Base-by-base conservation (phyloP, 208 protist genomes). In the Crithidia bombi region DNA sequence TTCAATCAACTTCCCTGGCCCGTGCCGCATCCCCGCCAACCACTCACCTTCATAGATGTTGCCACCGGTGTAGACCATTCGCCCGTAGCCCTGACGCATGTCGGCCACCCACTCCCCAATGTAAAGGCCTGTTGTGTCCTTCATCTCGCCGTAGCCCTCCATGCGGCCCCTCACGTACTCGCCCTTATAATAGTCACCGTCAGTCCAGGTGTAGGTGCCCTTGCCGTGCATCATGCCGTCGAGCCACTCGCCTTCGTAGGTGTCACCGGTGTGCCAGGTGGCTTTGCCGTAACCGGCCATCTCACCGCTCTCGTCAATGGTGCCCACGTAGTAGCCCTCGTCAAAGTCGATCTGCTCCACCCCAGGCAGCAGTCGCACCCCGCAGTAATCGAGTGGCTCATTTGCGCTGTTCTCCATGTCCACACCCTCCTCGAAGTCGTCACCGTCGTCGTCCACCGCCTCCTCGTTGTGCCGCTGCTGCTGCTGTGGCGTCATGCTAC, bases 1-100 rank as follows among this genome's bases (percentile, higher is more conserved):
- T 55, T 95, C 86, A 15, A 86, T 78, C 15, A 97, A 79, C 23
- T 81, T 89, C 21, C 94, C 94, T 10, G 89, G 73, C 23, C 94
- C 94, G 56, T 97, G 85, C 19, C 89, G 83, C 82, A 89, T 92
- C 43, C 90, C 87, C 0, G 78, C 79, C 14, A 87, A 65, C 93
- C 93, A 97, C 56, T 96, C 84, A 17, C 93, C 93, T 30, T 95
- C 90, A 73, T 96, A 97, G 9, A 90, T 71, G 69, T 86, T 90
- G 19, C 86, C 86, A 35, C 87, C 79, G 32, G 72, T 58, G 59
- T 93, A 96, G 46, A 81, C 66, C 90, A 95, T 96, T 15, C 77
- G 75, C 7, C 93, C 93, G 25, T 82, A 50, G 17, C 93, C 93
- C 35, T 94, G 79, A 0, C 90, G 85, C 83, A 87, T 83, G 73